These are phyloP conservation scores for Jaenimonas drosophilae DNA, from an alignment of 208 protist species.

Conservation along the genomic window DNA sequence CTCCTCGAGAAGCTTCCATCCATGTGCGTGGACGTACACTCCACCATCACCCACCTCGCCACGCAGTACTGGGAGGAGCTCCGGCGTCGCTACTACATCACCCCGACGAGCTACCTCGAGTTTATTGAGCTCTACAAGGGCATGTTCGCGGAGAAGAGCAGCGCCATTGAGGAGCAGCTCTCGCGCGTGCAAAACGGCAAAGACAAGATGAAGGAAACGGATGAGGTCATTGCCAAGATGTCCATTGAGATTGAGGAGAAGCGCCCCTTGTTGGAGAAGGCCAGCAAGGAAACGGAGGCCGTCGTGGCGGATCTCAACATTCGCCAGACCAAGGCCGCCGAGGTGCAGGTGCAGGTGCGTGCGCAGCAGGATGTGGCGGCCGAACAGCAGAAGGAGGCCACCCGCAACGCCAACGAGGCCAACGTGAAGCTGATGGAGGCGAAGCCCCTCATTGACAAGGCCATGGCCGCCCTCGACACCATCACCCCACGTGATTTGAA, in stretches of 20 bases:
- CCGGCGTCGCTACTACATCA: constrained; percentile 92
- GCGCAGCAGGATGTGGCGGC: constrained; percentile 88
- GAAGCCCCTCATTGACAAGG: constrained; percentile 88
- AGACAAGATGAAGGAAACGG: constrained; percentile 89
- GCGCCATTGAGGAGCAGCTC: constrained; percentile 79
- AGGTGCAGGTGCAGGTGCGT: constrained; percentile 84
- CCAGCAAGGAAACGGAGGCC: constrained; percentile 77
- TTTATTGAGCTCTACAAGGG: constrained; percentile 92
- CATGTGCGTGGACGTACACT: constrained; percentile 87
- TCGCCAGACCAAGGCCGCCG: constrained; percentile 72
- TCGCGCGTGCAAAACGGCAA: constrained; percentile 86
- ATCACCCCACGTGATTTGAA: constrained; percentile 93
- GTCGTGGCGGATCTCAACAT: constrained; percentile 86
- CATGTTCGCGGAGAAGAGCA: constrained; percentile 70
- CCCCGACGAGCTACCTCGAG: constrained; percentile 93
- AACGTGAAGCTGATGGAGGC: constrained; percentile 90
- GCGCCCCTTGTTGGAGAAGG: constrained; percentile 84
- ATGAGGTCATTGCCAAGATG: constrained; percentile 90
- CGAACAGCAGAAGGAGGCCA: constrained; percentile 75
- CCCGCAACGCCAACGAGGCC: constrained; percentile 81
- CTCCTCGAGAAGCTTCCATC: constrained; percentile 57
- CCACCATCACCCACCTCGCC: constrained; percentile 47
- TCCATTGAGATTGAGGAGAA: constrained; percentile 87
- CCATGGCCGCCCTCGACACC: constrained; percentile 90
- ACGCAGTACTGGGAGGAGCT: constrained; percentile 89